These are phyloP conservation scores for Veloporphyrellus conicus DNA, from an alignment of 1,284 basidiomycete genomes.

Conservation along the genomic window DNA sequence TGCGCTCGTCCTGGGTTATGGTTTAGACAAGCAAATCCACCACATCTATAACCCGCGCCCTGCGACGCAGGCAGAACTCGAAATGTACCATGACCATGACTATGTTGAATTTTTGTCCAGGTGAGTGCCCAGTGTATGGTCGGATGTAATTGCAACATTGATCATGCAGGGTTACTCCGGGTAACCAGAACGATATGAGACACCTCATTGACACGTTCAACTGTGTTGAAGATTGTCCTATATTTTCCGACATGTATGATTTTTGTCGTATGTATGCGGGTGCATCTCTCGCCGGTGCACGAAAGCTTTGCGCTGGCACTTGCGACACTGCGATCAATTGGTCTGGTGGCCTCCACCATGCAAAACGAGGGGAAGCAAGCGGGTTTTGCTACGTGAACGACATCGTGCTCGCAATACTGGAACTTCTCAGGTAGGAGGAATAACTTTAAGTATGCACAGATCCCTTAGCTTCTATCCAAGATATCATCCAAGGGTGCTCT, in stretches of 20 bases:
- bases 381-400: conserved; percentile 98
- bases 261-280: conserved; percentile 92
- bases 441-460: neutral
- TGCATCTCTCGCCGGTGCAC: conserved; percentile 83
- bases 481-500: conserved; percentile 86
- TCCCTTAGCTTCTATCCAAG: conserved; percentile 38
- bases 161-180: conserved; percentile 58
- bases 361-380: conserved; percentile 92
- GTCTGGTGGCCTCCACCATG: conserved; percentile 94
- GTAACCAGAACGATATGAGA: conserved; percentile 70
- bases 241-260: conserved; percentile 89
- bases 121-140: conserved; percentile 40
- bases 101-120: conserved; percentile 93
- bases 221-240: conserved; percentile 91
- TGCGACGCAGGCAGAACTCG: conserved; percentile 87
- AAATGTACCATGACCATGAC: conserved; percentile 88
- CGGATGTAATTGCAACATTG: neutral
- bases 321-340: conserved; percentile 98
- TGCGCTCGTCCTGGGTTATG: conserved; percentile 93
- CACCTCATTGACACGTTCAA: conserved; percentile 79
- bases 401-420: conserved; percentile 90
- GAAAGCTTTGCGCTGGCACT: conserved; percentile 78
- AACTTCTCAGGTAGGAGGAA: conserved; percentile 70
- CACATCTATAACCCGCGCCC: conserved; percentile 84
- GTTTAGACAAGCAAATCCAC: conserved; percentile 93